These are phyloP conservation scores for Zalaria obscura DNA, from an alignment of 2,329 filamentous ascomycete genomes.

Conservation along the genomic window DNA sequence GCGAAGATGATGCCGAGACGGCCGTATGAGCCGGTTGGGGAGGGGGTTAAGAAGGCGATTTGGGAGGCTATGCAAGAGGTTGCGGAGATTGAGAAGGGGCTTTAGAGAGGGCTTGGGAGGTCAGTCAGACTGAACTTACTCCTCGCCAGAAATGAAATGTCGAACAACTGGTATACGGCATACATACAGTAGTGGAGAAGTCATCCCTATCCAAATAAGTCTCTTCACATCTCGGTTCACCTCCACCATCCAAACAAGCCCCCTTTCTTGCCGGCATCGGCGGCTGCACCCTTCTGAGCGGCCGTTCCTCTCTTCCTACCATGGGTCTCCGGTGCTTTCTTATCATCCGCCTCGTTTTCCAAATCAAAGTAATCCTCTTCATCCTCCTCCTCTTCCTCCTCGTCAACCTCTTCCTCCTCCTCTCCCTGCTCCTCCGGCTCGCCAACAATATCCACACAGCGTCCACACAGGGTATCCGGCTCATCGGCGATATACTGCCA, in stretches of 20 bases:
- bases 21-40: conserved; percentile 41
- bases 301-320: conserved; percentile 31
- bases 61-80: conserved; percentile 25
- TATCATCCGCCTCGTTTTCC: no score
- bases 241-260: no score
- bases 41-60: conserved; percentile 30
- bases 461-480: conserved; percentile 52
- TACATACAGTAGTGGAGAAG: no score
- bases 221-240: no score
- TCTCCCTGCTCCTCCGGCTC: background rate
- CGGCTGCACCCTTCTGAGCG: conserved; percentile 8
- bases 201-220: no score
- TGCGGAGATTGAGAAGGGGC: conserved; percentile 23
- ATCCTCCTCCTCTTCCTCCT: no score
- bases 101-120: background rate
- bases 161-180: no score
- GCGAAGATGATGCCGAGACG: conserved; percentile 43
- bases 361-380: no score
- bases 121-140: no score
- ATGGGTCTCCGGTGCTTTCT: no score
- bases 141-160: no score
- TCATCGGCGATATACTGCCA: conserved; percentile 68
- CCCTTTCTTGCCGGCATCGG: no score
- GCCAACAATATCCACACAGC: conserved; percentile 47
- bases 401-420: background rate